A percentile compares a stretch with the other conserved stretches of the same genome.
These are phyloP conservation scores for Neurospora sp. DNA, from an alignment of 495 filamentous ascomycete genomes.

Conservation along the genomic window DNA sequence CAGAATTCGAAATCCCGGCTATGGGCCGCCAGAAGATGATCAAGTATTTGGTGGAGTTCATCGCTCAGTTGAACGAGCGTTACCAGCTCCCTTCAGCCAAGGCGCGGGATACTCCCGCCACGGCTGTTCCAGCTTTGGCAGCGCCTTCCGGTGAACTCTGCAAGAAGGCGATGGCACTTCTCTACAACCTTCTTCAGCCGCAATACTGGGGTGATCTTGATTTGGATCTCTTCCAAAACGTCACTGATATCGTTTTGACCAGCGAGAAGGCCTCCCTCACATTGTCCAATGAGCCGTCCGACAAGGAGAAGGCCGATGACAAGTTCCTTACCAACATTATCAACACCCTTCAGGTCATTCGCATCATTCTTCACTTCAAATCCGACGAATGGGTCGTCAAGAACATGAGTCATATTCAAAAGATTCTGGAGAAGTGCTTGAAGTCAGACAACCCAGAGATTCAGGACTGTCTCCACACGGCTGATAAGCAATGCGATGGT, in stretches of 20 bases:
- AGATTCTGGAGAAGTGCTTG: slow-evolving; percentile 80
- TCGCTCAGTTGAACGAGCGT: slow-evolving; percentile 76
- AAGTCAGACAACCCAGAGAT: slow-evolving; percentile 81
- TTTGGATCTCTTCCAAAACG: slow-evolving; percentile 79
- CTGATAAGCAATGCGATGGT: slow-evolving; percentile 55
- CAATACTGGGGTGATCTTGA: slow-evolving; percentile 89
- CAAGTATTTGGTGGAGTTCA: slow-evolving; percentile 90
- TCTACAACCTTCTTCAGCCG: slow-evolving; percentile 80
- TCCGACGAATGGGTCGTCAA: slow-evolving; percentile 80
- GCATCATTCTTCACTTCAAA: slow-evolving; percentile 77
- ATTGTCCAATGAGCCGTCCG: slow-evolving; percentile 66
- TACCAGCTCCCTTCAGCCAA: slow-evolving; percentile 64
- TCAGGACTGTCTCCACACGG: slow-evolving; percentile 77
- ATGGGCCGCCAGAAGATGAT: slow-evolving; percentile 65
- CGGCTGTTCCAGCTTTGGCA: slow-evolving; percentile 39
- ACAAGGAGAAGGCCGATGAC: slow-evolving; percentile 80
- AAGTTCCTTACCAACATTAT: slow-evolving; percentile 73
- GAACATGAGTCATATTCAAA: slow-evolving; percentile 67
- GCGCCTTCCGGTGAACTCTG: slow-evolving; percentile 59
- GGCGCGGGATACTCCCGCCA: slow-evolving; percentile 42
- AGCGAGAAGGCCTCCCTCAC: slow-evolving; percentile 59
- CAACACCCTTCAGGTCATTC: slow-evolving; percentile 84
- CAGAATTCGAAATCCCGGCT: slow-evolving; percentile 59
- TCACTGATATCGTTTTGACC: slow-evolving; percentile 72
- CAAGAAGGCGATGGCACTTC: slow-evolving; percentile 69